phyloP scores from a whole-genome alignment of 2,329 filamentous ascomycete species.

The Diplodia seriata region DNA sequence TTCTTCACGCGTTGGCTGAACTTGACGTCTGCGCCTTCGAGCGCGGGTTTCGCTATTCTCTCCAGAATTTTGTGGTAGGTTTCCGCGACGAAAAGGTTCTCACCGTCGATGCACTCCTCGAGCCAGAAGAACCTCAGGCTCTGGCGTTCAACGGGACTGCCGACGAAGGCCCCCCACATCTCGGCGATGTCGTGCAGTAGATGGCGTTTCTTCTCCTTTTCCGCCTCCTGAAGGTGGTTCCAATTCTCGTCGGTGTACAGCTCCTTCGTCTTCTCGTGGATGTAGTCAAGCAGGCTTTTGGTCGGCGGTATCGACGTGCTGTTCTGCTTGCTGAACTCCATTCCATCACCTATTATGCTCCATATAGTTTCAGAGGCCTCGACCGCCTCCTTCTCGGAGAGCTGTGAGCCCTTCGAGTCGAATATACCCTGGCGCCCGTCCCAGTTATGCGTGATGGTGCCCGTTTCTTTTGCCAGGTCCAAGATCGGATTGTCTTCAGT shows the following conservation, averaged over 20 bases:
- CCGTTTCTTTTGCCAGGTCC: slow-evolving; percentile 68
- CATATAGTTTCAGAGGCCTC: slow-evolving; percentile 64
- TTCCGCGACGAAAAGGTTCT: slow-evolving; percentile 67
- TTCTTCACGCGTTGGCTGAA: slow-evolving; percentile 57
- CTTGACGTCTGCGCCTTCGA: slow-evolving; percentile 62
- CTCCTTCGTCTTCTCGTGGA: slow-evolving; percentile 58
- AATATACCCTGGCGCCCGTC: slow-evolving; percentile 64
- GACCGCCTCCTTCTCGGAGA: slow-evolving; percentile 52
- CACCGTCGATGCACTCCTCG: slow-evolving; percentile 78
- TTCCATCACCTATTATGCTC: slow-evolving; percentile 72
- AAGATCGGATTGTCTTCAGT: slow-evolving; percentile 74
- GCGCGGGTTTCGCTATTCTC: slow-evolving; percentile 63
- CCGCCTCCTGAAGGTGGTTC: slow-evolving; percentile 43
- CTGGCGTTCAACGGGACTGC: slow-evolving; percentile 68
- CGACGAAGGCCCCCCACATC: slow-evolving; percentile 75
- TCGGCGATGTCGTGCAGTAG: slow-evolving; percentile 63
- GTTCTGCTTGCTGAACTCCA: slow-evolving; percentile 68
- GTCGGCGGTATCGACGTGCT: slow-evolving; percentile 59
- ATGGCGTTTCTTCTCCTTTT: slow-evolving; percentile 55
- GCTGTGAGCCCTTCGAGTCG: slow-evolving; percentile 61
- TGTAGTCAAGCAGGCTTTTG: slow-evolving; percentile 64
- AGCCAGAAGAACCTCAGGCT: slow-evolving; percentile 80
- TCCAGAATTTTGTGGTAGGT: slow-evolving; percentile 68
- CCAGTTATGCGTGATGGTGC: slow-evolving; percentile 60
- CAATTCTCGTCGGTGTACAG: slow-evolving; percentile 43